Evolutionary conservation across 139 green algal genomes (phyloP), one percentile per base, ranked within the genome.

Genomic region (Mesotaenium endlicherianum): DNA sequence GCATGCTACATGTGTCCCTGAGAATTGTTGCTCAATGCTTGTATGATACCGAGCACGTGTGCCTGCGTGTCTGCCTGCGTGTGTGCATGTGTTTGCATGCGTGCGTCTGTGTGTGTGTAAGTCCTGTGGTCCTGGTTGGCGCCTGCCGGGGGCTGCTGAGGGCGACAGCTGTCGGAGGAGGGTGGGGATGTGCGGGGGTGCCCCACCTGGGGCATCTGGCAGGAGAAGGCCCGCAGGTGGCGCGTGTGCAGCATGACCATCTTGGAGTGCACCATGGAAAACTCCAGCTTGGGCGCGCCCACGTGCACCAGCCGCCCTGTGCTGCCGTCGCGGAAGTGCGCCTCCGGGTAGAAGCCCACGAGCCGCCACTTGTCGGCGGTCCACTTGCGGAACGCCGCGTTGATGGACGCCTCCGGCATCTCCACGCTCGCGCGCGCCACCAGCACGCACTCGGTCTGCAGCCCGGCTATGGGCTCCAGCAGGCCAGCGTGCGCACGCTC

Each of bases 211-310:
- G 53, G 53, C 26, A 20, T 64, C 26, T 64, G 53, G 67, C 77
- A 85, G 4, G 77, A 82, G 77, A 75, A 85, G 1, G 41, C 42
- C 64, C 41, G 43, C 41, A 85, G 77, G 67, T 85, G 83, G 64
- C 50, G 64, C 3, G 70, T 39, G 67, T 77, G 42, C 41, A 85
- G 38, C n/a, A 83, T 11, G 49, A 78, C 34, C 41, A 85, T 67
- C 67, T 85, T 77, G 39, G 67, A 44, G 68, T 82, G 77, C 60
- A 85, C 42, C 3, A 85, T 85, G 69, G 68, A 83, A 45, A 82
- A 85, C 47, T 79, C 70, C n/a, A 42, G 47, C n/a, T 36, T 31
- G 26, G 70, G 70, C 58, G 55, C n/a, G 5, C 40, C n/a, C n/a
- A 83, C 58, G 58, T 83, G 79, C 0, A 31, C 34, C 55, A 72